A percentile compares a stretch with the other conserved stretches of the same genome.
phyloP scores from a whole-genome alignment of 805 yeast species.

The Schwanniomyces vanrijiae region DNA sequence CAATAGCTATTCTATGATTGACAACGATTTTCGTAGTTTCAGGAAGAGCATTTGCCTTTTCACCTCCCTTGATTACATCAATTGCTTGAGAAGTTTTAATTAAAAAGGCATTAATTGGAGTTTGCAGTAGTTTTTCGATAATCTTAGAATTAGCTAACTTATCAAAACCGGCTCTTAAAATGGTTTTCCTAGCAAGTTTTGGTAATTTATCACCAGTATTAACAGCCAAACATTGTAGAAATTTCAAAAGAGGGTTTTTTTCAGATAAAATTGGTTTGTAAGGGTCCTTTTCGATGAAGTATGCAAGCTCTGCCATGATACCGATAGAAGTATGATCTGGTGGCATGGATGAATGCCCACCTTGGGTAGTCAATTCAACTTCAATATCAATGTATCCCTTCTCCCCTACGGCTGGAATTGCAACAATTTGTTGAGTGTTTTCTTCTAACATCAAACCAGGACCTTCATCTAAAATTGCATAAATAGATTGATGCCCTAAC shows the following conservation, averaged over 20 bases:
- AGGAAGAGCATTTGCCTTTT: conserved; percentile 42
- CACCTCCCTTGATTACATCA: conserved; percentile 39
- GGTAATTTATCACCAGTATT: conserved; percentile 30
- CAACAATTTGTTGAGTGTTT: conserved; percentile 57
- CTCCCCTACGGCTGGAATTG: conserved; percentile 47
- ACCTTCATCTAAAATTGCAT: conserved; percentile 67
- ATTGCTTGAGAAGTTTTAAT: conserved; percentile 38
- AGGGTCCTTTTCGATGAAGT: conserved; percentile 57
- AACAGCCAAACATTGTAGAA: conserved; percentile 64
- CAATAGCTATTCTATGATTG: conserved; percentile 38
- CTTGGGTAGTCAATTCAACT: conserved; percentile 57
- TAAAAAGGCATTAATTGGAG: conserved; percentile 24
- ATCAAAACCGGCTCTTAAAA: conserved; percentile 36
- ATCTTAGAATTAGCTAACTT: conserved; percentile 33
- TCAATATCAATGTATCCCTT: conserved; percentile 47
- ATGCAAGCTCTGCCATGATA: conserved; percentile 58
- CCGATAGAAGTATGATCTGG: conserved; percentile 83
- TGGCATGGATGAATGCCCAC: conserved; percentile 79
- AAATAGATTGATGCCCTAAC: conserved; percentile 61
- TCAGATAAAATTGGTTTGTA: conserved; percentile 45
- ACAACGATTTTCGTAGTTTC: conserved; percentile 30
- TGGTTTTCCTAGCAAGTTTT: conserved; percentile 23
- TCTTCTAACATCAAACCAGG: conserved; percentile 51
- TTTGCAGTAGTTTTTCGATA: conserved; percentile 17
- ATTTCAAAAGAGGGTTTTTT: conserved; percentile 59